Evolutionary conservation across 192 early-diverging fungal genomes (phyloP).

Genomic region (Ambispora gerdemannii): DNA sequence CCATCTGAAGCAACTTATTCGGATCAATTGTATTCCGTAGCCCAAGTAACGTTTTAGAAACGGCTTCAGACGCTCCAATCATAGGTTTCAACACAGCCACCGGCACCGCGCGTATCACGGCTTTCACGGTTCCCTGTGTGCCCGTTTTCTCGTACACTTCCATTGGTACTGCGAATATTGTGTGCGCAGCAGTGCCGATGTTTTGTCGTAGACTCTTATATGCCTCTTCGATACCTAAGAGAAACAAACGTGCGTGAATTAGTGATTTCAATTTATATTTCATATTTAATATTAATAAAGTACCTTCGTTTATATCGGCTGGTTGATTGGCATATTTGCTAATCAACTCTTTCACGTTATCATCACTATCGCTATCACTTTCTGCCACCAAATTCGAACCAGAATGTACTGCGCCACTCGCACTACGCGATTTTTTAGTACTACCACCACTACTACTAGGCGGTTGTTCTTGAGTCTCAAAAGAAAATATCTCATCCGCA

Average conservation of each 20-base stretch:
- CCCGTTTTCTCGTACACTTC: constrained; percentile 68
- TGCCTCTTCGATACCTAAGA: constrained; percentile 67
- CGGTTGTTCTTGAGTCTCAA: constrained; percentile 31
- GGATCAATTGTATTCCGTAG: constrained; percentile 91
- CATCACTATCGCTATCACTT: constrained; percentile 25
- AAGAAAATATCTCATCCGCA: constrained; percentile 76
- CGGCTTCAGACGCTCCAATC: constrained; percentile 92
- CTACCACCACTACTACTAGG: constrained; percentile 26
- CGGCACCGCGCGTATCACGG: constrained; percentile 78
- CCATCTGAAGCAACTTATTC: constrained; percentile 65
- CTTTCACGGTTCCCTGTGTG: constrained; percentile 54
- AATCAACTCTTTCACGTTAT: constrained; percentile 32
- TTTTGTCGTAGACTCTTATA: constrained; percentile 78
- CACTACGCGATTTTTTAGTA: constrained; percentile 37
- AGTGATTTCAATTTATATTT: no score
- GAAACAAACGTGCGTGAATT: neutral
- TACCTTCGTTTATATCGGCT: constrained; percentile 71
- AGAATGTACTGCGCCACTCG: constrained; percentile 19
- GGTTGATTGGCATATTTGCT: constrained; percentile 90
- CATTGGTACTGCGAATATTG: constrained; percentile 85
- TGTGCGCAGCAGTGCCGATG: constrained; percentile 78
- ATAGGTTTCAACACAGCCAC: constrained; percentile 91
- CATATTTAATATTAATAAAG: no score
- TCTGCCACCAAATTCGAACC: neutral
- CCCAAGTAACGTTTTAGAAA: constrained; percentile 87